These are phyloP conservation scores for Halteria grandinella DNA, from an alignment of 73 alveolate genomes.

Conservation along the genomic window DNA sequence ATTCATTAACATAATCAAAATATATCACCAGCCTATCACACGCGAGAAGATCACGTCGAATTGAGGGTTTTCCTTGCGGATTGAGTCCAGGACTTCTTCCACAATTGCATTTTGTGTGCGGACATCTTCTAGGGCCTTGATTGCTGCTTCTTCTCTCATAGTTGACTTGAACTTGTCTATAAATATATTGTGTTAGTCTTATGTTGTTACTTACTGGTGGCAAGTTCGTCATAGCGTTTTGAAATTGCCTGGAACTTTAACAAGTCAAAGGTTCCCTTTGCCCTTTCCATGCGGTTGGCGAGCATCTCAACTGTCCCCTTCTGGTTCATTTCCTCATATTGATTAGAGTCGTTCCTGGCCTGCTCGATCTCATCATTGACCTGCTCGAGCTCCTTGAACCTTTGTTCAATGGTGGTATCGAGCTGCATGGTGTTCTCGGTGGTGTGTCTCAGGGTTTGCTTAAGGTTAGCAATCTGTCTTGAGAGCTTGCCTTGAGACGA, in stretches of 20 bases:
- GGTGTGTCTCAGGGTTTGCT: constrained; percentile 83
- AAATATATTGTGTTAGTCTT: neutral
- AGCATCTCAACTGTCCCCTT: constrained; percentile 55
- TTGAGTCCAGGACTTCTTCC: constrained; percentile 61
- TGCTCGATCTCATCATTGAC: constrained; percentile 70
- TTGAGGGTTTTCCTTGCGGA: constrained; percentile 72
- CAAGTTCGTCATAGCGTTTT: constrained; percentile 61
- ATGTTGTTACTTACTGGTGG: constrained; percentile 36
- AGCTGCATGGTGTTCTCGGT: constrained; percentile 79
- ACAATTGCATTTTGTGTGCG: constrained; percentile 42
- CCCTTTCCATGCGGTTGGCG: constrained; percentile 56
- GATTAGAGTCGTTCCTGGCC: constrained; percentile 44
- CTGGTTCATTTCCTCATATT: constrained; percentile 58
- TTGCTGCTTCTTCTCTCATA: constrained; percentile 60
- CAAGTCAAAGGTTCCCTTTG: constrained; percentile 48
- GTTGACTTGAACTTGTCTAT: constrained; percentile 59
- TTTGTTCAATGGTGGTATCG: constrained; percentile 78
- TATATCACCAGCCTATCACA: constrained; percentile 43
- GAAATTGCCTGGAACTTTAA: constrained; percentile 48
- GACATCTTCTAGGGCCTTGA: constrained; percentile 51
- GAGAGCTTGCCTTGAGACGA: constrained; percentile 74
- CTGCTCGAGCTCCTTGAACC: constrained; percentile 59
- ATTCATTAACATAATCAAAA: too few relatives aligned
- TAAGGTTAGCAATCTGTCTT: constrained; percentile 77
- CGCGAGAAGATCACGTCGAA: constrained; percentile 57